Conservation (phyloP, 2,329 filamentous ascomycete species). For the Madurella fahalii region DNA sequence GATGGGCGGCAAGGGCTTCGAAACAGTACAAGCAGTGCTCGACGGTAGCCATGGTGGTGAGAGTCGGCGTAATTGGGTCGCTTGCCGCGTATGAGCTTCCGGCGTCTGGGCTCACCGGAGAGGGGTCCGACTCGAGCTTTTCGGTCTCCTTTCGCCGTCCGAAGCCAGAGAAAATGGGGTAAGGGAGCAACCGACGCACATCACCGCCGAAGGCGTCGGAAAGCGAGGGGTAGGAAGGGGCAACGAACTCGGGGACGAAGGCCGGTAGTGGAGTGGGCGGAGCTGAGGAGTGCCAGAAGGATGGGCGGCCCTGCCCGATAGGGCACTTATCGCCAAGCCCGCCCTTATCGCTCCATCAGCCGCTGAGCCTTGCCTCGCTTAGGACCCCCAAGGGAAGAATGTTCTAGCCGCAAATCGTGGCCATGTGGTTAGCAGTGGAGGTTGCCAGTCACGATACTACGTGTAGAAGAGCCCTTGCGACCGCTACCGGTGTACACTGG, state of each 20-base stretch:
- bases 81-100: neutral
- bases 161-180: neutral
- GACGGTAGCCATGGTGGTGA: slow-evolving; percentile 66
- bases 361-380: neutral
- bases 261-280: neutral
- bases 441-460: too few species aligned
- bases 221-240: neutral
- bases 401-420: neutral
- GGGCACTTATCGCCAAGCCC: neutral
- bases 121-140: neutral
- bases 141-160: neutral
- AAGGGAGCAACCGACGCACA: slow-evolving; percentile 8
- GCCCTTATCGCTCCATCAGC: slow-evolving; percentile 1
- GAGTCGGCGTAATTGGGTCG: slow-evolving; percentile 13
- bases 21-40: slow-evolving; percentile 93
- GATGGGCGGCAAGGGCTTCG: slow-evolving; percentile 73
- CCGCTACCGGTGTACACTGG: too few species aligned
- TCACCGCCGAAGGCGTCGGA: slow-evolving; percentile 2
- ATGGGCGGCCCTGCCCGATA: neutral
- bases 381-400: neutral
- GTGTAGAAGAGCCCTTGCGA: too few species aligned
- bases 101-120: neutral
- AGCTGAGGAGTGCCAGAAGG: neutral
- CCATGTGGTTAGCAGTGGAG: too few species aligned
- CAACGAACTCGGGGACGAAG: neutral